Base-by-base conservation (phyloP, 176 grass and related monocot species). In the Carex pumila region DNA sequence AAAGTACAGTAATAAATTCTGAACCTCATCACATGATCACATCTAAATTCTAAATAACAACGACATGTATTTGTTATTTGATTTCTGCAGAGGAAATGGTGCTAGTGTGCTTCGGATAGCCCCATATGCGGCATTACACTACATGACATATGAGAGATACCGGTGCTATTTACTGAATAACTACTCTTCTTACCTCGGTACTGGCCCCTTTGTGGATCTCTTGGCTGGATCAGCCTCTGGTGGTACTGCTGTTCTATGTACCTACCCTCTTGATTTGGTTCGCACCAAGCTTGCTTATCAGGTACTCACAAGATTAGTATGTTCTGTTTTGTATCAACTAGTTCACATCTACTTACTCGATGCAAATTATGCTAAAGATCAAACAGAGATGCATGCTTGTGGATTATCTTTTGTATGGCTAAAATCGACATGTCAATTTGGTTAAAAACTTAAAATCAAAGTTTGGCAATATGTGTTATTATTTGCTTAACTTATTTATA, bases 251-350 rank as follows among this genome's bases (percentile, higher is more conserved):
- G 95, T 98, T 79, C 82, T 98, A 47, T 98, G 91, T 84, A 98
- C 95, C 39, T 94, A 98, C 87, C 95, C 95, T 56, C 87, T 98
- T 83, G 95, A 98, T 88, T 90, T 98, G 79, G 95, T 84, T 45
- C 91, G 95, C 77, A 94, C 95, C 76, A 98, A 94, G 75, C 95
- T 98, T 83, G 95, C 95, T 14, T 98, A 90, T 64, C 95, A 98
- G 92, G 95, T 98, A 86, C 79, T 73, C n/a, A 10, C 19, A 59
- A 32, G 31, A 21, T 74, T 37, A 49, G 4, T 7, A 59, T 57
- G 17, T 57, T 14, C 9, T 49, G 30, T 67, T 49, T 49, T 73
- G 45, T 72, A 11, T 59, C 57, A 59, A 49, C 4, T 69, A 73
- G 18, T 50, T 73, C 21, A 0, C 5, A 12, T 73, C 41, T 52